Percentiles rank a stretch among this genome's conserved stretches.
Evolutionary conservation across 768 basidiomycete species (phyloP).

Genomic region (Gelatoporia subvermispora): DNA sequence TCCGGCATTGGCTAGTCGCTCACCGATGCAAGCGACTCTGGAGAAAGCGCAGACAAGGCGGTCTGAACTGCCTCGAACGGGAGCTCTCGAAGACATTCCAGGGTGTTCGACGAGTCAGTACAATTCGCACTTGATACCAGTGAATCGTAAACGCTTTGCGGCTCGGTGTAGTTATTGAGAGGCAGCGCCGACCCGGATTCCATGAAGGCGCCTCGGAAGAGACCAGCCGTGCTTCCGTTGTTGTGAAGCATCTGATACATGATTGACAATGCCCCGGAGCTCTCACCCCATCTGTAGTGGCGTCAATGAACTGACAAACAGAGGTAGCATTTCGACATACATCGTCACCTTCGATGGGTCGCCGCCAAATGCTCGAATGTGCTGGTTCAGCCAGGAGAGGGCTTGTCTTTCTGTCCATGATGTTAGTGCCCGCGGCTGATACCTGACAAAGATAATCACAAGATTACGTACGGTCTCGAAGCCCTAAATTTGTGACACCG

Average conservation of each 20-base stretch:
- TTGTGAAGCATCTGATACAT: constrained; percentile 22
- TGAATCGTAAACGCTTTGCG: constrained; percentile 36
- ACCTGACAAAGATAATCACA: neutral
- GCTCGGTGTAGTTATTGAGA: constrained; percentile 8
- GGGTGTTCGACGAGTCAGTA: constrained; percentile 25
- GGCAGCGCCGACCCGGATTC: constrained; percentile 12
- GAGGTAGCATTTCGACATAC: constrained; percentile 33
- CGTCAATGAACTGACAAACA: neutral
- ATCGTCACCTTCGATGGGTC: constrained; percentile 42
- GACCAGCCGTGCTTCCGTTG: constrained; percentile 17
- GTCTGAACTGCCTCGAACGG: constrained; percentile 26
- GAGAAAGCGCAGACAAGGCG: constrained; percentile 27
- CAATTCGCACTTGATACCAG: constrained; percentile 37
- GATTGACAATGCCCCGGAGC: constrained; percentile 34
- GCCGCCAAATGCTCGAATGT: constrained; percentile 37
- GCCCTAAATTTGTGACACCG: constrained; percentile 40
- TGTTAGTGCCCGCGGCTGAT: neutral
- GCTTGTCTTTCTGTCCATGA: constrained; percentile 1
- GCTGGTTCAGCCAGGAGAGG: constrained; percentile 33
- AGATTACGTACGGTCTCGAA: constrained; percentile 36
- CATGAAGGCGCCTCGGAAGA: constrained; percentile 35
- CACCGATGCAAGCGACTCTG: constrained; percentile 4
- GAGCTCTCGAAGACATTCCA: constrained; percentile 36
- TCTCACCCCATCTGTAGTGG: constrained; percentile 34
- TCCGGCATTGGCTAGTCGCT: no score